A percentile compares a stretch with the other conserved stretches of the same genome.
Conservation (phyloP, 2,329 filamentous ascomycete species). For the Meredithiella fracta region DNA sequence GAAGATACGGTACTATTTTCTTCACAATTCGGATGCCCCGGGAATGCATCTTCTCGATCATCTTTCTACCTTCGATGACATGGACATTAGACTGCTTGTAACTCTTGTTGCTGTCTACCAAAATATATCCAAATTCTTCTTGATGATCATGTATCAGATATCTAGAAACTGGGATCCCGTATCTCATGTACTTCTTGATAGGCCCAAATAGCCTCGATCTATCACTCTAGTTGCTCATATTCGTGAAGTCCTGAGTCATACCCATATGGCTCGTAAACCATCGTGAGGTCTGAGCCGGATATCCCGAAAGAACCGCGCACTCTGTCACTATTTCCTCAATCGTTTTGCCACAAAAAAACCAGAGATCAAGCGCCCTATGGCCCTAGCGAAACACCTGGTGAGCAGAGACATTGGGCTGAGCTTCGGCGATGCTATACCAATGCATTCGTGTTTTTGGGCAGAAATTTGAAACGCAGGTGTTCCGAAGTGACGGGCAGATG, state of each 20-base stretch:
- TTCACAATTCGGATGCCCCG: no score
- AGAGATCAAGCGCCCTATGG: background rate
- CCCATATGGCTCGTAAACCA: background rate
- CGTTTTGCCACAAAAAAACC: background rate
- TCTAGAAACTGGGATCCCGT: no score
- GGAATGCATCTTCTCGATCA: no score
- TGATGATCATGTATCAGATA: no score
- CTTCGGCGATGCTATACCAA: no score
- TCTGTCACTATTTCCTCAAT: background rate
- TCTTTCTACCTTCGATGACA: no score
- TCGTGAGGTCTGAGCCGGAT: background rate
- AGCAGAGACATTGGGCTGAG: no score
- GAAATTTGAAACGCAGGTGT: background rate
- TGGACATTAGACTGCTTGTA: no score
- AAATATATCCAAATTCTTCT: no score
- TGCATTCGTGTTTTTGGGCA: background rate
- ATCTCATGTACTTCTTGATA: background rate
- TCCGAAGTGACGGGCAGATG: background rate
- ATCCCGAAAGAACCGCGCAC: background rate
- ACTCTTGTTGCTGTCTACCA: no score
- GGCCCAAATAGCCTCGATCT: background rate
- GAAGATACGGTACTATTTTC: no score
- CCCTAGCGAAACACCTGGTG: no score
- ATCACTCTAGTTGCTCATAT: background rate
- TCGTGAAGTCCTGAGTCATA: background rate